Evolutionary conservation across 1,284 basidiomycete genomes (phyloP), one percentile per base, ranked within the genome.

Genomic region (Irpex sp.): DNA sequence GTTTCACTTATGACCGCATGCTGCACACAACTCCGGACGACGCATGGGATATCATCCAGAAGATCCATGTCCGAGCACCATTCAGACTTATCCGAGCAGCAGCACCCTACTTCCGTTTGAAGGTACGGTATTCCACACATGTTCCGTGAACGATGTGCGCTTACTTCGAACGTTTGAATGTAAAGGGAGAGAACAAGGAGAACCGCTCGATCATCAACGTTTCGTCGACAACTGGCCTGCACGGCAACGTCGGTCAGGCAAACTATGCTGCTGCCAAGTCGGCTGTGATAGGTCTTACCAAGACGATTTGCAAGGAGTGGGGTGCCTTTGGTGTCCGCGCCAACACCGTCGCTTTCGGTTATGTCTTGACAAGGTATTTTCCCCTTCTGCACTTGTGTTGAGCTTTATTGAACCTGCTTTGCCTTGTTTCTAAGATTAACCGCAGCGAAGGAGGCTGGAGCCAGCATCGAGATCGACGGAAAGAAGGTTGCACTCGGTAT

Each of bases 1-100:
- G 93, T 52, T 95, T 94, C 79, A 94, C 93, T 1, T 92, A 85
- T 70, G 93, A 95, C 82, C 88, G 86, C 76, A 95, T 95, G 93
- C 78, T 93, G 51, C 93, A 94, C 78, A 93, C 91, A 3, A 93
- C 89, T 68, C 87, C 89, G 6, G 93, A 95, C 75, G 91, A 92
- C 49, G 85, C 86, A 1, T 95, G 86, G 75, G 89, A 93, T 68
- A 80, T 92, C 68, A 94, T 95, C 73, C 80, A 90, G 77, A 92
- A 91, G 73, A 88, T 93, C 65, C 92, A 91, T 77, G 86, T 90
- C 73, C 83, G 86, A 49, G 89, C 89, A n/a, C 93, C 93, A 1
- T 95, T 95, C 85, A 82, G 92, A 49, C 85, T 95, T 69, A 81
- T 94, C 62, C 85, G 93, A 58, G 90, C 92, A 65, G 92, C 92